Percentiles rank a stretch among this genome's conserved stretches.
Evolutionary conservation across 2,329 filamentous ascomycete genomes (phyloP).

Genomic region (Beauveria varroae): DNA sequence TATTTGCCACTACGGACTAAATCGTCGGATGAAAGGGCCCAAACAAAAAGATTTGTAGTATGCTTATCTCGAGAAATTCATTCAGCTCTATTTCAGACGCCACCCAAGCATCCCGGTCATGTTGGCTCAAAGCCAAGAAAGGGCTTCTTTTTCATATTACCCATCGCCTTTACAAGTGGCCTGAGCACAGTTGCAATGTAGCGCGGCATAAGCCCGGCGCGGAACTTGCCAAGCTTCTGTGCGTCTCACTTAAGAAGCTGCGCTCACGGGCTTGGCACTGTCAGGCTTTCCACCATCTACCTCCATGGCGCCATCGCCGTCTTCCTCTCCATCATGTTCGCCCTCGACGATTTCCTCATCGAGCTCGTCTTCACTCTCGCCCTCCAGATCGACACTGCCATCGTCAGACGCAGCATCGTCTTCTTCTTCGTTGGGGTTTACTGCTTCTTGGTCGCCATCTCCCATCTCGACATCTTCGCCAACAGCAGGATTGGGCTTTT

Average conservation of each 20-base stretch:
- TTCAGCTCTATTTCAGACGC: background rate
- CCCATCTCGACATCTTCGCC: conserved; percentile 71
- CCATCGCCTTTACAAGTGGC: background rate
- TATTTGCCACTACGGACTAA: background rate
- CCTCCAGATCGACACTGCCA: conserved; percentile 72
- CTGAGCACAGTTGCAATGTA: background rate
- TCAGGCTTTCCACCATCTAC: conserved; percentile 35
- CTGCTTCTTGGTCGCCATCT: conserved; percentile 49
- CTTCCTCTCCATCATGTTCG: conserved; percentile 30
- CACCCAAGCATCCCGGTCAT: background rate
- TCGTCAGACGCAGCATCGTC: conserved; percentile 66
- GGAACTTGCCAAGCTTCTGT: no score
- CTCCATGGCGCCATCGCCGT: conserved; percentile 42
- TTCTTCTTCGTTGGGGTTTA: conserved; percentile 36
- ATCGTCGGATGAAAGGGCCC: background rate
- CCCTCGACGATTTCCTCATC: conserved; percentile 44
- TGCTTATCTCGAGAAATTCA: background rate
- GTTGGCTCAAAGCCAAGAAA: background rate
- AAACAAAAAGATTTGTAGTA: background rate
- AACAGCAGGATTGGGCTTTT: conserved; percentile 35
- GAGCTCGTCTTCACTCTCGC: conserved; percentile 66
- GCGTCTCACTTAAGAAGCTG: background rate
- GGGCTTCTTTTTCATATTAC: background rate
- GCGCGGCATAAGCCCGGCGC: no score
- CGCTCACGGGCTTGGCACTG: conserved; percentile 20